Conservation (phyloP, 768 basidiomycete species). For the Brasilioporus rufonigricans region DNA sequence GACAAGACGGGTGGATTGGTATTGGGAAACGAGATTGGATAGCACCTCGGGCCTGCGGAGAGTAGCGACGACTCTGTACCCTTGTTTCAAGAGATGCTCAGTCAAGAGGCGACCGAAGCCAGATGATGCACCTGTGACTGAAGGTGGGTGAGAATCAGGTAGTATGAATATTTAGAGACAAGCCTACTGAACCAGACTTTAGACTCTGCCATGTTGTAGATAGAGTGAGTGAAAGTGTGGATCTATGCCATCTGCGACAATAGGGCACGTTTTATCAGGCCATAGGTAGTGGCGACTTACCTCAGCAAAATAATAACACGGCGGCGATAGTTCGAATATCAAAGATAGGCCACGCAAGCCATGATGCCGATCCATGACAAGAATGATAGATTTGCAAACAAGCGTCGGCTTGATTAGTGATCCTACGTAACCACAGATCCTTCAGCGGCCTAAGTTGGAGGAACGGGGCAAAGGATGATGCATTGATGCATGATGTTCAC, state of each 20-base stretch:
- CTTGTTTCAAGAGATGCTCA: conserved; percentile 32
- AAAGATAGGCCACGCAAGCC: neutral
- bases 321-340: neutral
- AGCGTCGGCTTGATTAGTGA: neutral
- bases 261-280: neutral
- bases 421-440: neutral
- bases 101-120: conserved; percentile 41
- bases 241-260: neutral
- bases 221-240: neutral
- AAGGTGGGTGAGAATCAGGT: neutral
- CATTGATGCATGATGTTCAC: no score
- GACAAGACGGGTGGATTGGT: conserved; percentile 20
- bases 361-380: neutral
- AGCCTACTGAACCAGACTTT: conserved; percentile 6
- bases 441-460: no score
- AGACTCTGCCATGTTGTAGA: neutral
- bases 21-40: conserved; percentile 25
- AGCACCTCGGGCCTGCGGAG: conserved; percentile 39
- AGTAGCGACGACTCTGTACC: conserved; percentile 42
- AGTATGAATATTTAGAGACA: neutral
- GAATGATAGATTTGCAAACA: neutral
- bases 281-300: neutral
- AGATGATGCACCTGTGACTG: conserved; percentile 40
- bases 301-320: neutral
- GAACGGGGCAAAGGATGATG: no score